Base-by-base conservation (phyloP, 164 flowering plant genomes). In the Dillenia turbinata region DNA sequence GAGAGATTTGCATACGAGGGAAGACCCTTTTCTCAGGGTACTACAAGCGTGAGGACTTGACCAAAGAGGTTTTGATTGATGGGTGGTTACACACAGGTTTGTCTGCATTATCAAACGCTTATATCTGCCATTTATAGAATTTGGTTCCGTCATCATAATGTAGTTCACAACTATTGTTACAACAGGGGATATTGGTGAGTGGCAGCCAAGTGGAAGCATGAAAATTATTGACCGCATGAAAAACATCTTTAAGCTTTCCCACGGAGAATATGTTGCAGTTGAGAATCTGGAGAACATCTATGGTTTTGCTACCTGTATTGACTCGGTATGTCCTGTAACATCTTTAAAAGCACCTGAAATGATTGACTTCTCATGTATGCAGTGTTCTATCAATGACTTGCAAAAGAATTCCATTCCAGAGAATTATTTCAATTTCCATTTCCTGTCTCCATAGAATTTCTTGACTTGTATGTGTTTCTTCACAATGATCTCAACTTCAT, bases 21-120 rank as follows among this genome's bases (percentile, higher is more conserved):
- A 77, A 82, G 0, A 80, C 95, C 47, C 63, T 95, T 65, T 95
- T 95, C 77, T 81, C 86, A 2, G 98, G 99, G 15, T 95, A 95
- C 72, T 82, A 85, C 76, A 95, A 95, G 70, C 86, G 94, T 47
- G 91, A 86, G 62, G 99, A 90, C 71, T 94, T 95, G 64, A 90
- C 97, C 33, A 73, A 76, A 33, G 97, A 95, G 73, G 97, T 87
- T 52, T 47, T 95, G 75, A 43, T 82, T 60, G 94, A 92, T 81
- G 98, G 90, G 50, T 95, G 97, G 97, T 85, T 95, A 73, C 99
- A 95, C 69, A 92, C 99, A 80, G 99, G 99, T 91, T 71, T 63
- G 69, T 47, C 44, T 49, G 44, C 52, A 56, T 54, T 19, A 10
- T 51, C 44, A 26, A 47, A 60, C 10, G 5, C 46, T 3, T 10